Conservation (phyloP, 768 basidiomycete genomes). For the Kwoniella pini region DNA sequence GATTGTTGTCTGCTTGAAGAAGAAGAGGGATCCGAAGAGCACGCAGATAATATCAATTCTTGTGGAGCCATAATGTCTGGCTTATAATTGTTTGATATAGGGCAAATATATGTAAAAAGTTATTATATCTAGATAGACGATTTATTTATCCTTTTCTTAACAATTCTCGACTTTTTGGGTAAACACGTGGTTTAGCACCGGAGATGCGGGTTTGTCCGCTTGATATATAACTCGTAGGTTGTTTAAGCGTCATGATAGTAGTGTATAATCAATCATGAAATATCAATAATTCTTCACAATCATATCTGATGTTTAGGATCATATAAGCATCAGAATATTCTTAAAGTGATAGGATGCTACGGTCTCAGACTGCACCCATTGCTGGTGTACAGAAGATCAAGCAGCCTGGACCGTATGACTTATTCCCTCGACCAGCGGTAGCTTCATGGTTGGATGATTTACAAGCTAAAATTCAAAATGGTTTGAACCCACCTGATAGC, state of each 20-base stretch:
- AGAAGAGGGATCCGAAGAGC: constrained; percentile 32
- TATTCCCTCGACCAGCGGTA: constrained; percentile 6
- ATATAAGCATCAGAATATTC: too few species aligned
- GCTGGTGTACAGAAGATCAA: not conserved
- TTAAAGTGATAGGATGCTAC: constrained; percentile 5
- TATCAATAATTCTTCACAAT: not conserved
- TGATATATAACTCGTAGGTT: too few species aligned
- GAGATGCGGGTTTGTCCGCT: not conserved
- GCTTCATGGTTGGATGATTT: constrained; percentile 36
- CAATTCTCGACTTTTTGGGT: not conserved
- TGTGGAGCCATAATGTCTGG: constrained; percentile 38
- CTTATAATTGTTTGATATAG: not conserved
- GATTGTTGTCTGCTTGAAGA: constrained; percentile 18
- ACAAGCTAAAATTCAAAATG: constrained; percentile 34
- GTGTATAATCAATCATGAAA: not conserved
- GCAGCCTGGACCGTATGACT: constrained; percentile 28
- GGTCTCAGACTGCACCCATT: not conserved
- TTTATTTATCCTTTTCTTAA: not conserved
- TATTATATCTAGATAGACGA: not conserved
- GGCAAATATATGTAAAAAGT: not conserved
- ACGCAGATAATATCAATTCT: constrained; percentile 51
- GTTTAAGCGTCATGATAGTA: constrained; percentile 7
- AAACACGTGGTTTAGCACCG: not conserved
- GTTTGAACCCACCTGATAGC: constrained; percentile 29
- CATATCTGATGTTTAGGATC: too few species aligned